Conservation (phyloP, 306 rosid species). For the Trifolium pratense region DNA sequence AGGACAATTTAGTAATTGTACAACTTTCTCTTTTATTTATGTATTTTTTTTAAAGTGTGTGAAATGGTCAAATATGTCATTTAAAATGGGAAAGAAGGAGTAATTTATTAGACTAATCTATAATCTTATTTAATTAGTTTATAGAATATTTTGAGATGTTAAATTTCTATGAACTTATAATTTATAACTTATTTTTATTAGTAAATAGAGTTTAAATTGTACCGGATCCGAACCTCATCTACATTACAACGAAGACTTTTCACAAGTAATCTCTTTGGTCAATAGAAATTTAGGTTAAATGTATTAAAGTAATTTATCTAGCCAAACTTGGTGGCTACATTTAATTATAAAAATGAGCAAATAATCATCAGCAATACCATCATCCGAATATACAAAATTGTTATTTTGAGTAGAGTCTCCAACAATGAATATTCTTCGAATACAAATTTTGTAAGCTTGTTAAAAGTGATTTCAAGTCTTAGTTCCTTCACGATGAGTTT, state of each 20-base stretch:
- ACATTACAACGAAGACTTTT: background rate
- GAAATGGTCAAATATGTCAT: too few species aligned
- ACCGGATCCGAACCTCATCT: too few species aligned
- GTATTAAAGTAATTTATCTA: background rate
- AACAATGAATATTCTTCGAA: background rate
- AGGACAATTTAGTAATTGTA: too few species aligned
- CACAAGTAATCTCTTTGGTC: background rate
- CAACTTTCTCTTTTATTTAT: too few species aligned
- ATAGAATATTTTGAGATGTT: too few species aligned
- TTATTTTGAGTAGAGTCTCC: background rate
- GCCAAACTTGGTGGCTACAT: background rate
- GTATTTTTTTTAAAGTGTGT: too few species aligned
- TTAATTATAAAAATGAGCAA: background rate
- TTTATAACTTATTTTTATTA: too few species aligned
- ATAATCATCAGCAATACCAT: background rate
- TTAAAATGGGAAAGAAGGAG: too few species aligned
- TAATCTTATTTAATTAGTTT: too few species aligned
- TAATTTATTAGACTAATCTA: too few species aligned
- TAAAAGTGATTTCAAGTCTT: background rate
- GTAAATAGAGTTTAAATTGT: too few species aligned
- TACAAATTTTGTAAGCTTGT: background rate
- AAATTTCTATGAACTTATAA: too few species aligned
- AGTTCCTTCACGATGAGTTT: conserved; percentile 16
- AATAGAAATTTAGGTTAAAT: background rate
- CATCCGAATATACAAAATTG: background rate